Conservation (phyloP, 192 early-diverging fungal species). For the Phycomyces nitens region DNA sequence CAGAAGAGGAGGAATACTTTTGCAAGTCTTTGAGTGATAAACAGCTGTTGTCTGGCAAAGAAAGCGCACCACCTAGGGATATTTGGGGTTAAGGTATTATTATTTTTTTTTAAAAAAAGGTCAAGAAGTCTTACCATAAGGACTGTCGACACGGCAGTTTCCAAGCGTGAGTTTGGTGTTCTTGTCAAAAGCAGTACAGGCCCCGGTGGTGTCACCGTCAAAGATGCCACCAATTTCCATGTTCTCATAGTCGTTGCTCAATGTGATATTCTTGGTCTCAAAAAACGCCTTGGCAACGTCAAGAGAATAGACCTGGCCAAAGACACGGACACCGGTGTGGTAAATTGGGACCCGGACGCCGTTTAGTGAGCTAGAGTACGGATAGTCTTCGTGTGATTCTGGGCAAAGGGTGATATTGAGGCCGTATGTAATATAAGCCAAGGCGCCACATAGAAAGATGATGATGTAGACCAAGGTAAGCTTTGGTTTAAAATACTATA, state of each 20-base stretch:
- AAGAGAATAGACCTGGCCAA: conserved; percentile 31
- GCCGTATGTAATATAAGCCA: conserved; percentile 48
- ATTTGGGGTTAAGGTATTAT: neutral
- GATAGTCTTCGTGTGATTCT: conserved; percentile 1
- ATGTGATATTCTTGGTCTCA: conserved; percentile 9
- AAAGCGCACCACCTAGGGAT: conserved; percentile 17
- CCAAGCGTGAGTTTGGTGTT: neutral
- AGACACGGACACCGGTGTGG: conserved; percentile 25
- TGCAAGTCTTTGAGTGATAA: conserved; percentile 20
- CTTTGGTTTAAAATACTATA: neutral
- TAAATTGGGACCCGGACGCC: conserved; percentile 16
- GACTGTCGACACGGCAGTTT: conserved; percentile 17
- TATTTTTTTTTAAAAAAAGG: no score
- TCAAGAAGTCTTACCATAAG: conserved; percentile 31
- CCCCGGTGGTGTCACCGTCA: conserved; percentile 23
- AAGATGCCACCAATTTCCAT: conserved; percentile 33
- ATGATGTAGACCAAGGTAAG: conserved; percentile 38
- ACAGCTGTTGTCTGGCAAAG: conserved; percentile 15
- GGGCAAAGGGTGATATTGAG: conserved; percentile 35
- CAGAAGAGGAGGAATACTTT: neutral
- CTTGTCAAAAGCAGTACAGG: conserved; percentile 10
- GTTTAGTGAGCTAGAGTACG: conserved; percentile 19
- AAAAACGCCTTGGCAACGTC: conserved; percentile 24
- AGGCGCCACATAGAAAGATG: conserved; percentile 23
- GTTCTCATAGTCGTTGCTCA: conserved; percentile 30